Evolutionary conservation across 225 moss, liverwort and hornwort genomes (phyloP).

Genomic region (Bryoerythrophyllum caledonicum): DNA sequence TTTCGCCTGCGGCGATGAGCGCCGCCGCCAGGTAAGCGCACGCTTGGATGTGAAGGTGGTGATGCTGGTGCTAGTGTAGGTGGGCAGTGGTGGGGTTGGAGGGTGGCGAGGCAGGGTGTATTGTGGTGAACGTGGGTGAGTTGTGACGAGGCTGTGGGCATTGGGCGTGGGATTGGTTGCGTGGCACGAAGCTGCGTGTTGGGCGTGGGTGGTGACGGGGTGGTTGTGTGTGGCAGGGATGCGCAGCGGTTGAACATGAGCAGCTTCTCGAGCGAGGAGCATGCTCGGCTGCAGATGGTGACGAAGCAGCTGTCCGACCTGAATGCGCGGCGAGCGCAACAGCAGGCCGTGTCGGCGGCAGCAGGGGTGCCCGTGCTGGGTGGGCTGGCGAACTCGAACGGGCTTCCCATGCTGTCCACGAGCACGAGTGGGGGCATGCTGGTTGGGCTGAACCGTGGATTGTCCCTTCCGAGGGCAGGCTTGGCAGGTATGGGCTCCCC

Average conservation of each 20-base stretch:
- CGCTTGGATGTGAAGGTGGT: background rate
- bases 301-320: conserved; percentile 33
- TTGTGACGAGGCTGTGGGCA: background rate
- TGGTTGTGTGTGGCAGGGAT: conserved; percentile 53
- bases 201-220: background rate
- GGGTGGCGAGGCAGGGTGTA: background rate
- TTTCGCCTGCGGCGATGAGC: conserved; percentile 56
- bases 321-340: conserved; percentile 54
- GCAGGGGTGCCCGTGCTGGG: conserved; percentile 62
- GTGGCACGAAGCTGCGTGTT: background rate
- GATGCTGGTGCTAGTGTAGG: background rate
- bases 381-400: conserved; percentile 59
- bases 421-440: conserved; percentile 64
- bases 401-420: conserved; percentile 57
- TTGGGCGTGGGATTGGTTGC: background rate
- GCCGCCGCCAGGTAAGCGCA: conserved; percentile 23
- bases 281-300: conserved; percentile 59
- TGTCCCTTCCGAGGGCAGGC: conserved; percentile 70
- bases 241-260: conserved; percentile 60
- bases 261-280: conserved; percentile 59
- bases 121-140: background rate
- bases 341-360: conserved; percentile 50
- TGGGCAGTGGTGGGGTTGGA: background rate
- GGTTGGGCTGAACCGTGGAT: conserved; percentile 70
- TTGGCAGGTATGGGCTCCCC: conserved; percentile 68